Evolutionary conservation across 495 filamentous ascomycete species (phyloP).

Genomic region (Xylaria cubensis): DNA sequence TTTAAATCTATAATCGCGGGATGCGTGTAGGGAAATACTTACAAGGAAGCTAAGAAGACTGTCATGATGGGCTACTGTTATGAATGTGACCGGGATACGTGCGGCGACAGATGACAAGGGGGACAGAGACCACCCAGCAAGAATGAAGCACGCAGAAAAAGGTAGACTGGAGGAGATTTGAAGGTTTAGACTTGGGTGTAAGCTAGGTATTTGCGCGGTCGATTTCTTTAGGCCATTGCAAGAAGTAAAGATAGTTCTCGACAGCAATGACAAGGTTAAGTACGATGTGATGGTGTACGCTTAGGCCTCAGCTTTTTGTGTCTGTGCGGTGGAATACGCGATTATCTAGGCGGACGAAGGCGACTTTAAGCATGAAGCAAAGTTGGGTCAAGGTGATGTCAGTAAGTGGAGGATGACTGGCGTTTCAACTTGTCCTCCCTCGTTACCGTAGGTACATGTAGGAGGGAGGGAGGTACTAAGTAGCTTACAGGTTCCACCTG

Average conservation of each 20-base stretch:
- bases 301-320: not conserved
- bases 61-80: constrained; percentile 66
- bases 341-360: constrained; percentile 2
- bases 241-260: not conserved
- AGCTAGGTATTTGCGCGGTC: constrained; percentile 1
- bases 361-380: constrained; percentile 15
- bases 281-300: not conserved
- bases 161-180: not conserved
- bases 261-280: not conserved
- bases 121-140: not conserved
- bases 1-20: constrained; percentile 18
- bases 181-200: not conserved
- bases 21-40: constrained; percentile 47
- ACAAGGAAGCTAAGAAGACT: constrained; percentile 85
- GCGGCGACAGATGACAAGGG: too few species aligned
- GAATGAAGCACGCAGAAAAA: not conserved
- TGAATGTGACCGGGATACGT: not conserved
- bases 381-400: constrained; percentile 26
- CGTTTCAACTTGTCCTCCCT: not conserved
- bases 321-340: not conserved
- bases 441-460: too few species aligned
- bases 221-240: not conserved
- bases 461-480: not conserved
- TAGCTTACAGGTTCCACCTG: constrained; percentile 15
- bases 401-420: constrained; percentile 21